These are phyloP conservation scores for Ogataea ganodermae DNA, from an alignment of 805 yeast species.

Conservation along the genomic window DNA sequence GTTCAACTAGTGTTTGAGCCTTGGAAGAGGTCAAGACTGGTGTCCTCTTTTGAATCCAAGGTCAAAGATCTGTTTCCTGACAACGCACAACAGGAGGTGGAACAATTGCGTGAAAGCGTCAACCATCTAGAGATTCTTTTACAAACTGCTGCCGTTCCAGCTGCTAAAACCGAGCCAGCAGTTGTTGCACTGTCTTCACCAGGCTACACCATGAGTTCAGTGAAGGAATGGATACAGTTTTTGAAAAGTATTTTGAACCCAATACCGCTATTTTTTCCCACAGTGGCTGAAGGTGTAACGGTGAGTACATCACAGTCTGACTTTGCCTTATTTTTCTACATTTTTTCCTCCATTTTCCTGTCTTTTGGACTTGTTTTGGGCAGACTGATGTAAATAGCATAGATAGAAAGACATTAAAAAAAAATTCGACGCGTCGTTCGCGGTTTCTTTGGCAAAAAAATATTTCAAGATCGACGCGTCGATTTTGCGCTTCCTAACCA, in stretches of 20 bases:
- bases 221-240: slow-evolving; percentile 4
- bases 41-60: slow-evolving; percentile 79
- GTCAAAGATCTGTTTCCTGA: slow-evolving; percentile 58
- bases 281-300: background rate
- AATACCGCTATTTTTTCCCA: background rate
- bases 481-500: background rate
- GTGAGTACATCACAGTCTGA: slow-evolving; percentile 1
- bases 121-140: slow-evolving; percentile 10
- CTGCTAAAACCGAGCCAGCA: too few species aligned
- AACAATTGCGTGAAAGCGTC: slow-evolving; percentile 21
- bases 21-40: slow-evolving; percentile 82
- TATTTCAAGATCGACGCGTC: slow-evolving; percentile 10
- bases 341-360: slow-evolving; percentile 8
- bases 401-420: background rate
- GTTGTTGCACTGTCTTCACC: background rate
- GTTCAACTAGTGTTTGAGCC: slow-evolving; percentile 93
- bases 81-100: slow-evolving; percentile 21
- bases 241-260: background rate
- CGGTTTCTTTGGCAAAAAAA: background rate
- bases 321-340: slow-evolving; percentile 5
- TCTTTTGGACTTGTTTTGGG: slow-evolving; percentile 9
- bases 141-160: too few species aligned
- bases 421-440: background rate
- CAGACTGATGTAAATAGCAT: slow-evolving; percentile 1
- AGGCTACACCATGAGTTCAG: background rate